These are phyloP conservation scores for Neonectria neomacrospora DNA, from an alignment of 2,329 filamentous ascomycete species.

Conservation along the genomic window DNA sequence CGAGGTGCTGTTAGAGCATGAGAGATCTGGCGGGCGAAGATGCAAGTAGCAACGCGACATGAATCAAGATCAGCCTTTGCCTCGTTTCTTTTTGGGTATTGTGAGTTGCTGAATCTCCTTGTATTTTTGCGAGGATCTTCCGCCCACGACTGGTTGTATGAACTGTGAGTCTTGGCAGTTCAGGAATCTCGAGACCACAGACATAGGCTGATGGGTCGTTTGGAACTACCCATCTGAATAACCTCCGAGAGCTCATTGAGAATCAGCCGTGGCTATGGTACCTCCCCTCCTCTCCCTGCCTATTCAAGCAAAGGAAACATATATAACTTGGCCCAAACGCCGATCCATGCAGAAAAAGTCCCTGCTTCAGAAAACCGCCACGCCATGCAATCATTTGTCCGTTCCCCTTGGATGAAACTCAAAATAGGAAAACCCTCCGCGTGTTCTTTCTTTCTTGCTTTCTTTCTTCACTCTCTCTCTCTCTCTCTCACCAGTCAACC, in stretches of 20 bases:
- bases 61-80: constrained; percentile 34
- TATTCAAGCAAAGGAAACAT: constrained; percentile 4
- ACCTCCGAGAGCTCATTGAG: background rate
- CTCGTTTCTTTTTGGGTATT: background rate
- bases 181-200: background rate
- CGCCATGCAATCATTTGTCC: constrained; percentile 3
- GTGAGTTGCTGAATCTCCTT: background rate
- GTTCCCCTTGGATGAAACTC: constrained; percentile 19
- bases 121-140: background rate
- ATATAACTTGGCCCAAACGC: constrained; percentile 22
- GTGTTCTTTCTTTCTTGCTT: background rate
- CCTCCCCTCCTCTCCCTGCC: background rate
- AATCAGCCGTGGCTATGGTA: background rate
- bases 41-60: constrained; percentile 38
- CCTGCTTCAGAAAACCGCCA: background rate
- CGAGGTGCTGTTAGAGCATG: constrained; percentile 26
- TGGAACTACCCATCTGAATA: background rate
- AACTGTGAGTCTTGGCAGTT: background rate
- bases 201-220: background rate
- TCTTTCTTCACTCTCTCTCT: background rate
- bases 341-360: constrained; percentile 17
- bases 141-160: background rate
- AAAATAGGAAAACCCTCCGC: constrained; percentile 3
- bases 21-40: constrained; percentile 21
- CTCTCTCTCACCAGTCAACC: constrained; percentile 77